Evolutionary conservation across 225 moss, liverwort and hornwort species (phyloP).

Genomic region (Lunularia cruciata): DNA sequence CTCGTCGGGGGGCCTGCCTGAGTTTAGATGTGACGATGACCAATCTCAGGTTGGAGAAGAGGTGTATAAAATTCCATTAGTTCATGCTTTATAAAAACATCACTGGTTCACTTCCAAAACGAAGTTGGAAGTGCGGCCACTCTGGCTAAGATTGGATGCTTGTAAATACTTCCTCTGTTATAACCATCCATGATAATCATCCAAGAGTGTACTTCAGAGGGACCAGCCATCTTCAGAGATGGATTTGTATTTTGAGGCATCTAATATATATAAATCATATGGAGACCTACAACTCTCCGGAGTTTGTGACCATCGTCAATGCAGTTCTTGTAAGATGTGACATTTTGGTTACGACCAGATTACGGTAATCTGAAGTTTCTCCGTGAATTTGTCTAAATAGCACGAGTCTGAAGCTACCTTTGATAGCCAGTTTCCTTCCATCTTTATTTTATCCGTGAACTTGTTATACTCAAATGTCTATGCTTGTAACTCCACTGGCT

Average conservation of each 20-base stretch:
- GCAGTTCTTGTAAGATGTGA: no score
- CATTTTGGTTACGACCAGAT: no score
- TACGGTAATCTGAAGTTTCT: no score
- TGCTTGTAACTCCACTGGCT: no score
- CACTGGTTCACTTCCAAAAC: not conserved
- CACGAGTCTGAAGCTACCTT: no score
- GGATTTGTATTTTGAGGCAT: conserved; percentile 18
- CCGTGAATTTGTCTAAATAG: no score
- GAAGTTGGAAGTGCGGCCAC: not conserved
- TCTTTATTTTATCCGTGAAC: no score
- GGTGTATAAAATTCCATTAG: conserved; percentile 22
- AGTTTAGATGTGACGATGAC: conserved; percentile 3
- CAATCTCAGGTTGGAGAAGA: conserved; percentile 20
- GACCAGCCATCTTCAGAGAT: not conserved
- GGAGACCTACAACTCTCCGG: no score
- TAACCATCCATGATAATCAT: conserved; percentile 9
- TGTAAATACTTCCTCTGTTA: conserved; percentile 21
- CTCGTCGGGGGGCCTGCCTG: conserved; percentile 2
- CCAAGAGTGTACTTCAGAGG: not conserved
- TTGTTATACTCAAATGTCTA: no score
- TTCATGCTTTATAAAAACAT: conserved; percentile 4
- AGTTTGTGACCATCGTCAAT: no score
- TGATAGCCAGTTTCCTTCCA: no score
- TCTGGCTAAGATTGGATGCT: conserved; percentile 19
- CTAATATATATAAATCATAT: conserved; percentile 6